phyloP scores from a whole-genome alignment of 768 basidiomycete species.

The Leucosporidium creatinivorum region DNA sequence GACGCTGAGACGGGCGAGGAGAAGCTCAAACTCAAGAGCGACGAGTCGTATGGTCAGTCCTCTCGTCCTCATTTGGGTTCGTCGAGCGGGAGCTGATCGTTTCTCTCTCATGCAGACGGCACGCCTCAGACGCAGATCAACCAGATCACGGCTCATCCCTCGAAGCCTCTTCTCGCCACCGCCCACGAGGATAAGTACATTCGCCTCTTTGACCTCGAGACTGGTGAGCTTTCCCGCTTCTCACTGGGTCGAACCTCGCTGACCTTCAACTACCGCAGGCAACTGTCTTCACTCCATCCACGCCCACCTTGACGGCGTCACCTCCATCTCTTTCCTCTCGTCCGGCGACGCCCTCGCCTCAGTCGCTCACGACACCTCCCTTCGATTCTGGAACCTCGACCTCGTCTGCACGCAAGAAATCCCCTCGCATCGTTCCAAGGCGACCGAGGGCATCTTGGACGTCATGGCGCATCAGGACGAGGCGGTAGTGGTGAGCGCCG shows the following conservation, averaged over 20 bases:
- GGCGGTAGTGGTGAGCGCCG: conserved; percentile 83
- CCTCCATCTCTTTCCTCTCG: conserved; percentile 79
- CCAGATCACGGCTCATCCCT: conserved; percentile 79
- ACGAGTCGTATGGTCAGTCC: conserved; percentile 44
- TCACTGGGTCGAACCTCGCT: background rate
- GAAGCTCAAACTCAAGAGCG: conserved; percentile 51
- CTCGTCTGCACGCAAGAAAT: conserved; percentile 78
- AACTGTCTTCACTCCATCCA: conserved; percentile 83
- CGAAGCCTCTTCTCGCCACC: conserved; percentile 75
- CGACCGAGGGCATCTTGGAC: conserved; percentile 80
- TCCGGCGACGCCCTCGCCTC: conserved; percentile 82
- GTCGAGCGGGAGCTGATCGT: background rate
- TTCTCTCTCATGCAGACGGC: conserved; percentile 53
- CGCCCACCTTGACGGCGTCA: conserved; percentile 85
- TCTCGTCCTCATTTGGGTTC: conserved; percentile 51
- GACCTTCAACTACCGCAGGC: conserved; percentile 45
- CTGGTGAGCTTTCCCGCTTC: conserved; percentile 51
- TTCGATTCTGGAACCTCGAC: conserved; percentile 83
- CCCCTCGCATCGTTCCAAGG: conserved; percentile 80
- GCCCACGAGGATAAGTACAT: conserved; percentile 93
- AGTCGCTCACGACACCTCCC: conserved; percentile 84
- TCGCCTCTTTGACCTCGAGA: conserved; percentile 73
- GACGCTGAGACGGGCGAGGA: conserved; percentile 84
- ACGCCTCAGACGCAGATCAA: conserved; percentile 74
- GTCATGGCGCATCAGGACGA: conserved; percentile 76